These are phyloP conservation scores for Geranium rotundifolium DNA, from an alignment of 345 rosid species.

Conservation along the genomic window DNA sequence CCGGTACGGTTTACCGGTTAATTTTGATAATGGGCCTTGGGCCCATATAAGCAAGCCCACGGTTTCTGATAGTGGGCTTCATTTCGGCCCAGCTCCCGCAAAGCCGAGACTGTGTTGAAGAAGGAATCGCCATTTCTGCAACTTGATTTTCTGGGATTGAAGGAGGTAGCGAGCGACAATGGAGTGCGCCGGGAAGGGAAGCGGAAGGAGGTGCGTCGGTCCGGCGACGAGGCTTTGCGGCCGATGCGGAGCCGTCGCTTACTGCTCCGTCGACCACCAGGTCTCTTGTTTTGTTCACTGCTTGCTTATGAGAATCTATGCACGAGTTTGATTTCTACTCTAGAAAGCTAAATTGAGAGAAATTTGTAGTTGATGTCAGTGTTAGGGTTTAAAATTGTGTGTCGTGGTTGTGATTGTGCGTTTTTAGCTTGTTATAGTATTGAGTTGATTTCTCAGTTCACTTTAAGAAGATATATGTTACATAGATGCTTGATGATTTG, in stretches of 20 bases:
- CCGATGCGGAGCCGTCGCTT: constrained; percentile 68
- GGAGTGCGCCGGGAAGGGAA: constrained; percentile 79
- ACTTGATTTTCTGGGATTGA: neutral
- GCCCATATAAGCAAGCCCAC: too few species aligned
- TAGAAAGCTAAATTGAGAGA: neutral
- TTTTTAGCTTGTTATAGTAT: neutral
- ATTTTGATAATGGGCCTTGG: too few species aligned
- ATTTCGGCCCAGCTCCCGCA: too few species aligned
- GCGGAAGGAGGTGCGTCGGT: constrained; percentile 51
- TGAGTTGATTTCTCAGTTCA: too few species aligned
- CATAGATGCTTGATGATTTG: too few species aligned
- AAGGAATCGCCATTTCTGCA: neutral
- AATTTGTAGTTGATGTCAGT: neutral
- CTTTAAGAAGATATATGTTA: too few species aligned
- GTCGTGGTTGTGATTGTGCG: neutral
- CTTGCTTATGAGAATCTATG: neutral
- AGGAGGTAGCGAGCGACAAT: constrained; percentile 12
- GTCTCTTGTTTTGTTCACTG: constrained; percentile 11
- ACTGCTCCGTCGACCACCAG: constrained; percentile 86
- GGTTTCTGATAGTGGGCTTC: too few species aligned
- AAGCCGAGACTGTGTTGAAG: neutral
- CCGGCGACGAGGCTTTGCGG: constrained; percentile 52
- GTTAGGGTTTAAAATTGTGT: neutral
- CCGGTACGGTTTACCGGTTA: too few species aligned
- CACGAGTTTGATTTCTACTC: neutral